Base-by-base conservation (phyloP, 140 eudicot genomes). In the Flaveria floridana region DNA sequence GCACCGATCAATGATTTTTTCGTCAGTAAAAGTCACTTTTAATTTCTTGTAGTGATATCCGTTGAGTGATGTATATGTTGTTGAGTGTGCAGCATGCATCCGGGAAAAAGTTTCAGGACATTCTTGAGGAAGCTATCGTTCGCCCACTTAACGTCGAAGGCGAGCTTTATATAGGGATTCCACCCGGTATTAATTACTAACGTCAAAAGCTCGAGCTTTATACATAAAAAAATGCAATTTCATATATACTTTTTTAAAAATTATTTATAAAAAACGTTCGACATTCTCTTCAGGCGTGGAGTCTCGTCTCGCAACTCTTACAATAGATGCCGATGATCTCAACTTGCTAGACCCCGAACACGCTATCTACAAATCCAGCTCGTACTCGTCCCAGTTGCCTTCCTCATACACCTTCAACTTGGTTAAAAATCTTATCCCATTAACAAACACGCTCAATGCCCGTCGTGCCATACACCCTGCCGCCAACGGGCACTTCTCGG, bases 401-500 rank as follows among this genome's bases (percentile, higher is more conserved):
- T 87, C 97, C 68, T 67, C 83, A 78, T 83, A 89, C 85, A 73
- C 80, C 47, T 82, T 86, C 80, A 87, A 74, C 76, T 76, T 87
- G 2, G 81, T 85, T 12, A 77, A 80, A 42, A 72, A 78, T 42
- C 81, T 93, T 56, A 89, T 96, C 11, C 79, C 91, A 47, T 14
- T 85, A 42, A 88, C 87, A 56, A 93, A 93, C 74, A 69, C 91
- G 3, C 89, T 90, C 16, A 53, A 77, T 30, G 70, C 83, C 19
- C 97, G 98, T 0, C 91, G 90, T 37, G 91, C 97, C 82, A 88
- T 90, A 67, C 73, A 85, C 67, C 98, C 98, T 51, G 91, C 98
- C 2, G 88, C 86, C 30, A 93, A 93, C 42, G 88, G 87, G 9
- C 96, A 90, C 72, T 85, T 91, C 85, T 90, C 97, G 0, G 98